phyloP scores from a whole-genome alignment of 495 filamentous ascomycete genomes.

The Penicillium odoratum region DNA sequence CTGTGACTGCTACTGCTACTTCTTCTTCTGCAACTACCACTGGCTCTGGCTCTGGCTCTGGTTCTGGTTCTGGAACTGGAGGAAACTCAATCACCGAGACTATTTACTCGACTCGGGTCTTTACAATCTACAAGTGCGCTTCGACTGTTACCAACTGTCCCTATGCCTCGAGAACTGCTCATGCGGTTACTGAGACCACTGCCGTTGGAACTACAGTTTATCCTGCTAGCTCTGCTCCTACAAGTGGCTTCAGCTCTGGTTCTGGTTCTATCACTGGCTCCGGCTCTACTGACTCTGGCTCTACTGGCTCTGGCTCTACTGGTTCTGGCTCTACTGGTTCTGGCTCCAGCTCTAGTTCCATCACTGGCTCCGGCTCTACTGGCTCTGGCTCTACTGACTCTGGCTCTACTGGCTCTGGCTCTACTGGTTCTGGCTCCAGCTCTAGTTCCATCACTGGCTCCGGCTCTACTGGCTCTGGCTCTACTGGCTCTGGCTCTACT shows the following conservation, averaged over 20 bases:
- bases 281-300: not conserved
- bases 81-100: not conserved
- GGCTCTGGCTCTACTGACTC: too few species aligned
- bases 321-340: not conserved
- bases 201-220: not conserved
- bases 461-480: not conserved
- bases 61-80: not conserved
- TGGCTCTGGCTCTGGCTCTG: not conserved
- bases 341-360: too few species aligned
- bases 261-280: not conserved
- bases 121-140: not conserved
- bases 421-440: too few species aligned
- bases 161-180: not conserved
- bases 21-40: not conserved
- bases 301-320: not conserved
- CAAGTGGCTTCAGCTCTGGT: not conserved
- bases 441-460: too few species aligned
- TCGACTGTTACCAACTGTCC: not conserved
- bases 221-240: not conserved
- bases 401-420: too few species aligned
- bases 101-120: not conserved
- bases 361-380: too few species aligned
- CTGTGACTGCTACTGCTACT: constrained; percentile 10
- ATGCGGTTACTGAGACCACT: not conserved
- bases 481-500: not conserved